Conservation (phyloP, 169 alveolate genomes). For the Cryptosporidium xiaoi region DNA sequence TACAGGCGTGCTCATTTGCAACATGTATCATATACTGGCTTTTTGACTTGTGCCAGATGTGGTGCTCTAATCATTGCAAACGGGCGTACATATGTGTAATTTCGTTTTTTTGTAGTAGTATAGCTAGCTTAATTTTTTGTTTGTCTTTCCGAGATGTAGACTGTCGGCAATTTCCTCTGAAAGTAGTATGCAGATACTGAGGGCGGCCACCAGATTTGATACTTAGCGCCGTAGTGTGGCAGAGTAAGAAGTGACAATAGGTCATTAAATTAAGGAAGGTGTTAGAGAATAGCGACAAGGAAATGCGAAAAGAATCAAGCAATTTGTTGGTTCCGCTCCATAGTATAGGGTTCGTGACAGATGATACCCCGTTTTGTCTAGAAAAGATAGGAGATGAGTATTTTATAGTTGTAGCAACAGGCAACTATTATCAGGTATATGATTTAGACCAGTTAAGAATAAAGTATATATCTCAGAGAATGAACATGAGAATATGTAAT, state of each 20-base stretch:
- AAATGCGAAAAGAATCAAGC: constrained; percentile 32
- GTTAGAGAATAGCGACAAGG: background rate
- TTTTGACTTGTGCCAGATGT: too few relatives aligned
- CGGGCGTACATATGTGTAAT: background rate
- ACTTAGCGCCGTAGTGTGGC: too few relatives aligned
- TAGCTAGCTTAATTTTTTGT: constrained; percentile 10
- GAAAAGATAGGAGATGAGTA: constrained; percentile 71
- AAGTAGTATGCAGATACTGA: too few relatives aligned
- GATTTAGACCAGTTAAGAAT: constrained; percentile 66
- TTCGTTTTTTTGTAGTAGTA: background rate
- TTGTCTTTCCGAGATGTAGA: background rate
- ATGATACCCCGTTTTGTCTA: constrained; percentile 38
- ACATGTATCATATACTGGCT: too few relatives aligned
- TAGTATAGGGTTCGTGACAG: constrained; percentile 56
- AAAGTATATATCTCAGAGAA: constrained; percentile 50
- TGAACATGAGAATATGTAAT: background rate
- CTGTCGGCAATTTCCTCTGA: background rate
- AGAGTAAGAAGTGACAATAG: too few relatives aligned
- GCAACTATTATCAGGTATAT: constrained; percentile 56
- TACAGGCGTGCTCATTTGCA: too few relatives aligned
- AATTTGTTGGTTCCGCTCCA: constrained; percentile 66
- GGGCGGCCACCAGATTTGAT: too few relatives aligned
- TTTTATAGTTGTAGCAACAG: constrained; percentile 47
- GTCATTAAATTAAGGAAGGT: background rate
- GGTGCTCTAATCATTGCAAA: too few relatives aligned